Percentiles rank a stretch among this genome's conserved stretches.
These are phyloP conservation scores for Cyberlindnera nakhonratchasimensis DNA, from an alignment of 805 yeast species.

Conservation along the genomic window DNA sequence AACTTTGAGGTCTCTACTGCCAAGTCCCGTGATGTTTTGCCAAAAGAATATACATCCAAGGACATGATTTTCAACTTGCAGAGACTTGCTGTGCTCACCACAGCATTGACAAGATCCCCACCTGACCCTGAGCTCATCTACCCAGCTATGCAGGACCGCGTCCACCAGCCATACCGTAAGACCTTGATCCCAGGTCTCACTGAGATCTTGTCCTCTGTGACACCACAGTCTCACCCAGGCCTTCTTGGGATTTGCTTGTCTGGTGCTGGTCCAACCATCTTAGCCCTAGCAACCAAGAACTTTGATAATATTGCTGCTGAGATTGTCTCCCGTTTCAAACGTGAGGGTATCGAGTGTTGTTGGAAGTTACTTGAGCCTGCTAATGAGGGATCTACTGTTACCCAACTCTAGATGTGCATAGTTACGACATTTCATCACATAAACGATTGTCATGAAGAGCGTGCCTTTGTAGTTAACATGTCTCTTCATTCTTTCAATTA, in stretches of 20 bases:
- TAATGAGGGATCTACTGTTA: slow-evolving; percentile 75
- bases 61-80: slow-evolving; percentile 93
- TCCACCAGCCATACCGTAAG: slow-evolving; percentile 97
- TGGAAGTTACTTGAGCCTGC: slow-evolving; percentile 89
- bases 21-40: slow-evolving; percentile 84
- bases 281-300: slow-evolving; percentile 87
- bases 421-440: too few relatives aligned
- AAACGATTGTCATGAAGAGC: too few relatives aligned
- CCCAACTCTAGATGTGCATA: slow-evolving; percentile 24
- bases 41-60: slow-evolving; percentile 66
- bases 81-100: slow-evolving; percentile 86
- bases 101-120: slow-evolving; percentile 81
- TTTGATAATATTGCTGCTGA: slow-evolving; percentile 79
- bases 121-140: slow-evolving; percentile 82
- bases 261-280: slow-evolving; percentile 97
- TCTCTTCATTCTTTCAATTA: too few relatives aligned
- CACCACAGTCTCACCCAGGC: slow-evolving; percentile 81
- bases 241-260: slow-evolving; percentile 90
- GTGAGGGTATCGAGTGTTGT: slow-evolving; percentile 63
- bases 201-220: slow-evolving; percentile 72
- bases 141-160: slow-evolving; percentile 93
- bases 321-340: slow-evolving; percentile 64
- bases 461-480: too few relatives aligned
- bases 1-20: slow-evolving; percentile 94
- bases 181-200: slow-evolving; percentile 87